phyloP scores from a whole-genome alignment of 805 yeast species.

The Ogataea pignaliae region DNA sequence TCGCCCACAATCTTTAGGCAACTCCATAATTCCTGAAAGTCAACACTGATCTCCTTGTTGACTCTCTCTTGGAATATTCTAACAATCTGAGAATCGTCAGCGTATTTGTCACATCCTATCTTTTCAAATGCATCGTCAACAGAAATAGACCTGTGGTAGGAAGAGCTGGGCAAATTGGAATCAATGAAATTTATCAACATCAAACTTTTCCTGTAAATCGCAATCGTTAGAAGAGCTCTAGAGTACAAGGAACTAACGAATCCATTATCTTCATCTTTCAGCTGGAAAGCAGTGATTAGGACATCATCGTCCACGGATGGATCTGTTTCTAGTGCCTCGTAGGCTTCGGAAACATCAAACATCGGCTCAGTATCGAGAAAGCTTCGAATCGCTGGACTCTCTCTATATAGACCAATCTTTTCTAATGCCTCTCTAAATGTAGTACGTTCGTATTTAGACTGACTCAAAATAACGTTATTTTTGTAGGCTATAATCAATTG shows the following conservation, averaged over 20 bases:
- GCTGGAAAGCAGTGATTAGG: conserved; percentile 68
- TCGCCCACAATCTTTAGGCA: conserved; percentile 55
- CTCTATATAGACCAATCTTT: conserved; percentile 34
- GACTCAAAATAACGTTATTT: conserved; percentile 19
- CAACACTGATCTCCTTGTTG: conserved; percentile 36
- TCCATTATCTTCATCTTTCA: conserved; percentile 51
- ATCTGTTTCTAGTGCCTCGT: conserved; percentile 44
- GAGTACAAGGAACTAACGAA: conserved; percentile 40
- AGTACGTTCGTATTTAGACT: conserved; percentile 19
- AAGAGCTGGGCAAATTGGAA: conserved; percentile 34
- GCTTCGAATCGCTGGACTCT: conserved; percentile 31
- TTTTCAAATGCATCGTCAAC: conserved; percentile 40
- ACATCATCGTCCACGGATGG: conserved; percentile 62
- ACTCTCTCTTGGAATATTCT: conserved; percentile 46
- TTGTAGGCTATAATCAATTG: conserved; percentile 26
- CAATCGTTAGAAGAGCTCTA: conserved; percentile 60
- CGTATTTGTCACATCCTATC: conserved; percentile 45
- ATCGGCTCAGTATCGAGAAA: conserved; percentile 46
- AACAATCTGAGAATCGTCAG: conserved; percentile 55
- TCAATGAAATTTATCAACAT: conserved; percentile 53
- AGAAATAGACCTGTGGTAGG: conserved; percentile 6
- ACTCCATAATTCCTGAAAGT: conserved; percentile 51
- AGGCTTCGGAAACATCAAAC: conserved; percentile 44
- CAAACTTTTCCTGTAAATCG: conserved; percentile 52
- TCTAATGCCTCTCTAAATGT: conserved; percentile 36